phyloP scores from a whole-genome alignment of 2,329 filamentous ascomycete species.

The Colletotrichum lindemuthianum region DNA sequence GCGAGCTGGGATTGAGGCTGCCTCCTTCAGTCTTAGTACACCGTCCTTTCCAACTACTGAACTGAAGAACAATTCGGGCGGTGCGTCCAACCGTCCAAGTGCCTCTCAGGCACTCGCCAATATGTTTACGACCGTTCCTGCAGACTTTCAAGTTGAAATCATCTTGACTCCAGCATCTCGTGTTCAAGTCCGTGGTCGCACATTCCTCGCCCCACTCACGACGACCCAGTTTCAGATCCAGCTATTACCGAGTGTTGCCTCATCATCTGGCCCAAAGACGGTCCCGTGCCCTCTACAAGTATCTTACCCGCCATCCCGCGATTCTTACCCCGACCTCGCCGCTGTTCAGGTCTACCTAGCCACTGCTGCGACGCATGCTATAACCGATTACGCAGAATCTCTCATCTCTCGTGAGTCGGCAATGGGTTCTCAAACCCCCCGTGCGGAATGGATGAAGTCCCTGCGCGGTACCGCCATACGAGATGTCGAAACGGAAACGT shows the following conservation, averaged over 20 bases:
- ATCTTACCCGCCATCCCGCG: slow-evolving; percentile 55
- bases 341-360: slow-evolving; percentile 59
- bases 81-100: slow-evolving; percentile 49
- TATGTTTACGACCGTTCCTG: slow-evolving; percentile 51
- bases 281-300: slow-evolving; percentile 46
- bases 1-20: slow-evolving; percentile 54
- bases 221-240: slow-evolving; percentile 56
- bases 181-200: slow-evolving; percentile 56
- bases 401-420: slow-evolving; percentile 20
- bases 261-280: slow-evolving; percentile 37
- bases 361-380: slow-evolving; percentile 52
- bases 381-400: slow-evolving; percentile 49
- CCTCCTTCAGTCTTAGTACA: slow-evolving; percentile 55
- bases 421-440: slow-evolving; percentile 5
- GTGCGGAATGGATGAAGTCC: slow-evolving; percentile 42
- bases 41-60: slow-evolving; percentile 45
- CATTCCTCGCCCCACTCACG: slow-evolving; percentile 54
- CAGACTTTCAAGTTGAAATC: slow-evolving; percentile 55
- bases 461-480: slow-evolving; percentile 47
- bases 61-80: slow-evolving; percentile 39
- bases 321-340: slow-evolving; percentile 55
- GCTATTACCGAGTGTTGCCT: slow-evolving; percentile 46
- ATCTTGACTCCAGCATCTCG: slow-evolving; percentile 55
- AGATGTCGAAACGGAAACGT: slow-evolving; percentile 40
- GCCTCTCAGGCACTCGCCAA: slow-evolving; percentile 57